These are phyloP conservation scores for Penicilliopsis zonata DNA, from an alignment of 495 filamentous ascomycete species.

Conservation along the genomic window DNA sequence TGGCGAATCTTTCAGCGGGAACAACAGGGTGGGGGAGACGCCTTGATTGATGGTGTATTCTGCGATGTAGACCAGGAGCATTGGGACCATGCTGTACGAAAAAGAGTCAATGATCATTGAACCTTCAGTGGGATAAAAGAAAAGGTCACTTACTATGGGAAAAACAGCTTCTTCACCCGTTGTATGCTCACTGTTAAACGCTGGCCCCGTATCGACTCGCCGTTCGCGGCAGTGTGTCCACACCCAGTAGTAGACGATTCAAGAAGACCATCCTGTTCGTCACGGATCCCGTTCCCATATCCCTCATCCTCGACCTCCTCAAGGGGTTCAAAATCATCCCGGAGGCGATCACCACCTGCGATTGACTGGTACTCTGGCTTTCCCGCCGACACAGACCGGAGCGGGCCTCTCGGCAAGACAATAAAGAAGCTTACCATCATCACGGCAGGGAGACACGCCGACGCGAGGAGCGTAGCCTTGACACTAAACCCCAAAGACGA, in stretches of 20 bases:
- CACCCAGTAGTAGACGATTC: constrained; percentile 13
- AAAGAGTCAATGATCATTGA: constrained; percentile 14
- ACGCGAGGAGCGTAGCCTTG: constrained; percentile 56
- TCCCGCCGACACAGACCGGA: constrained; percentile 19
- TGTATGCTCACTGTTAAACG: constrained; percentile 36
- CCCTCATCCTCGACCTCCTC: constrained; percentile 20
- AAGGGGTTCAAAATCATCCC: constrained; percentile 20
- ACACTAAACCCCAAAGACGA: constrained; percentile 64
- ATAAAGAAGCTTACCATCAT: constrained; percentile 82
- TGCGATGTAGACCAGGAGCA: constrained; percentile 84
- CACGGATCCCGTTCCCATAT: constrained; percentile 11
- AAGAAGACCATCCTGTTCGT: constrained; percentile 28
- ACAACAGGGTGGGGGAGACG: constrained; percentile 79
- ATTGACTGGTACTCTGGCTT: constrained; percentile 18
- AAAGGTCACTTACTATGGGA: constrained; percentile 47
- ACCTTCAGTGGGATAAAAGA: background rate
- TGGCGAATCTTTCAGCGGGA: constrained; percentile 61
- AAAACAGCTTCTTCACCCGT: constrained; percentile 43
- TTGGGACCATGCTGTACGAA: constrained; percentile 72
- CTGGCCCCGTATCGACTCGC: constrained; percentile 11
- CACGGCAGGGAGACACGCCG: constrained; percentile 63
- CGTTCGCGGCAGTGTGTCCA: constrained; percentile 2
- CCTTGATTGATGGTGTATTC: constrained; percentile 97
- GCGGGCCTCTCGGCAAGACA: constrained; percentile 53
- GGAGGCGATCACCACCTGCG: constrained; percentile 28